Base-by-base conservation (phyloP, 192 early-diverging fungal genomes). In the Coemansia javaensis region DNA sequence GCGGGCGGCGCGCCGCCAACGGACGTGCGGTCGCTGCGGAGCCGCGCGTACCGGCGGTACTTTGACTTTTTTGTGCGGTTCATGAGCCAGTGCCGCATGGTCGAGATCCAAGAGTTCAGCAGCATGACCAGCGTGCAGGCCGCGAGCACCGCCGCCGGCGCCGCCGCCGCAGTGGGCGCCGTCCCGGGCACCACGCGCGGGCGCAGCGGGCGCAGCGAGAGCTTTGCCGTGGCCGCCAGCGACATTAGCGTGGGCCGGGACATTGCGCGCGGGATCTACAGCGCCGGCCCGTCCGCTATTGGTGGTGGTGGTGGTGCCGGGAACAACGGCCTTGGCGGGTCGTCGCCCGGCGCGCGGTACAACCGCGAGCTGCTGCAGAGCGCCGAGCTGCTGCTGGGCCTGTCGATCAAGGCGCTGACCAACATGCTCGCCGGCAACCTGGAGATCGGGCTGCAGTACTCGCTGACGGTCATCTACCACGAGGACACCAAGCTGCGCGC, bases 401-500 rank as follows among this genome's bases (percentile, higher is more conserved):
- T 74, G 20, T 25, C 70, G 5, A 91, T 97, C 63, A 79, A 86
- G 37, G 89, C 89, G 2, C 73, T 98, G 35, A 90, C 90, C 16
- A 90, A 94, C 56, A 81, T 98, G 56, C 65, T 98, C 17, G 82
- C 86, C 9, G 87, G 89, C 5, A 98, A 98, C 65, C 80, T 97
- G 39, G 94, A 96, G 59, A 82, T 90, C 37, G 94, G 90, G 20
- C 69, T 98, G 47, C 84, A 90, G 68, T 90, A 85, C 63, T 92
- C 90, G 35, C 62, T 98, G 18, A 80, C 88, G 0, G 86, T 93
- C 77, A 88, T 84, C 12, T 97, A 94, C 50, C 87, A 95, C 60
- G 91, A 92, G 62, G 92, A 97, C 63, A 79, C 83, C 13, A 82
- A 85, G 52, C 90, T 87, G 41, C 80, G 95, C 15, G 85, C 89